Base-by-base conservation (phyloP, 495 filamentous ascomycete species). In the Penicillium daleae region DNA sequence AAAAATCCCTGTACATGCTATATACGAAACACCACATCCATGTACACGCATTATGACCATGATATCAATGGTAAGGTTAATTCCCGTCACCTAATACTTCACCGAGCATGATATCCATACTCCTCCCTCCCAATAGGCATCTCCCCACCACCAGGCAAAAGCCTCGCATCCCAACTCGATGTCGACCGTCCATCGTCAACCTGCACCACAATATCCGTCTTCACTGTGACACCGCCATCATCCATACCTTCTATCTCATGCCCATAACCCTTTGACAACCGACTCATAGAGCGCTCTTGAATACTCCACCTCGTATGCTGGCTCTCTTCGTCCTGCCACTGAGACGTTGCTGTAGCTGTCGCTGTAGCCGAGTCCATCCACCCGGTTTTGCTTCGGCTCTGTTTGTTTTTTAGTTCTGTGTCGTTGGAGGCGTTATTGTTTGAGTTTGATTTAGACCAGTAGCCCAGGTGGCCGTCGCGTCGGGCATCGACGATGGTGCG, bases 171-270 rank as follows among this genome's bases (percentile, higher is more conserved):
- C 49, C 66, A 62, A 27, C 64, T 69, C 1, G 62, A 67, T n/a
- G 39, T 63, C 24, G 68, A 69, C 21, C 54, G 56, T n/a, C 61
- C 56, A 57, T 74, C 62, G 52, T 72, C 69, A n/a, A 75, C 64
- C 37, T 74, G 62, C 15, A 75, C 71, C 10, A 67, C 57, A 51
- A 75, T 71, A 65, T 75, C 73, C 15, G 73, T 75, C 26, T 74
- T 69, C 0, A 74, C 66, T 8, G 71, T 72, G 5, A 75, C 71
- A 29, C 57, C 57, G 0, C 65, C 69, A 62, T 66, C 61, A 48
- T 64, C 62, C 4, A 66, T 13, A 40, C 65, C 51, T 10, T 54
- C 51, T 17, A 37, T 63, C 10, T 70, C 60, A 2, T 33, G 29
- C 8, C 27, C 46, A 17, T 60, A 32, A 6, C 59, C 69, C 29